Conservation (phyloP, 2,329 filamentous ascomycete genomes). For the Lecanoromycetidae sp. region DNA sequence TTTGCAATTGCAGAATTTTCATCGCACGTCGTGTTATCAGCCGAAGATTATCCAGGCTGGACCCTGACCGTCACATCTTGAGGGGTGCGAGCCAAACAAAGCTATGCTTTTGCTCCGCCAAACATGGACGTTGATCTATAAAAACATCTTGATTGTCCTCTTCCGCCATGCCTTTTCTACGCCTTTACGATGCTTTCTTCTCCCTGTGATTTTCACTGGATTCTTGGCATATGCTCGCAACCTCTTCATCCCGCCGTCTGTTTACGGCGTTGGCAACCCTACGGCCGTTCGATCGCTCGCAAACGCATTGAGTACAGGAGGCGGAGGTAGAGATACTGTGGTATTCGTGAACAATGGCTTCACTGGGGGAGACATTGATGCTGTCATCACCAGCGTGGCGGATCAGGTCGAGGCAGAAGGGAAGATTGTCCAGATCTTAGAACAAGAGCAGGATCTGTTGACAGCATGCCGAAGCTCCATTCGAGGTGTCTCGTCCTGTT, state of each 20-base stretch:
- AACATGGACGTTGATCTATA: constrained; percentile 43
- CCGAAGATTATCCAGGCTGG: too few relatives aligned
- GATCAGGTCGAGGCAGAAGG: constrained; percentile 44
- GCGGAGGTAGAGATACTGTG: constrained; percentile 54
- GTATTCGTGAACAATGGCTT: constrained; percentile 68
- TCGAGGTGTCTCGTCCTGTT: constrained; percentile 58
- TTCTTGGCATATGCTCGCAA: constrained; percentile 55
- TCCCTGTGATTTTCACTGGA: constrained; percentile 43
- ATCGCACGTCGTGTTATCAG: too few relatives aligned
- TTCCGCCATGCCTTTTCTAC: constrained; percentile 44
- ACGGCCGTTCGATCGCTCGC: constrained; percentile 51
- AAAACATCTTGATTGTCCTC: constrained; percentile 45
- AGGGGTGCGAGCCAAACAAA: background rate
- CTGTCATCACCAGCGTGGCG: constrained; percentile 53
- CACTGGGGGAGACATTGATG: constrained; percentile 56
- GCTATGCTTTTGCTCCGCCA: constrained; percentile 35
- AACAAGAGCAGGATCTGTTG: constrained; percentile 46
- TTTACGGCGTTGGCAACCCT: constrained; percentile 55
- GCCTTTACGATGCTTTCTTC: constrained; percentile 42
- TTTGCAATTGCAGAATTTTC: too few relatives aligned
- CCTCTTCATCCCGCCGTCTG: constrained; percentile 66
- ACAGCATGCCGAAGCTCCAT: constrained; percentile 52
- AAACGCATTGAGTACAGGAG: constrained; percentile 46
- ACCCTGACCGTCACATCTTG: background rate
- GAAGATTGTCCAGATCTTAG: constrained; percentile 44